Percentiles rank a stretch among this genome's conserved stretches.
Conservation (phyloP, 2,329 filamentous ascomycete genomes). For the Diaporthe ilicicola region DNA sequence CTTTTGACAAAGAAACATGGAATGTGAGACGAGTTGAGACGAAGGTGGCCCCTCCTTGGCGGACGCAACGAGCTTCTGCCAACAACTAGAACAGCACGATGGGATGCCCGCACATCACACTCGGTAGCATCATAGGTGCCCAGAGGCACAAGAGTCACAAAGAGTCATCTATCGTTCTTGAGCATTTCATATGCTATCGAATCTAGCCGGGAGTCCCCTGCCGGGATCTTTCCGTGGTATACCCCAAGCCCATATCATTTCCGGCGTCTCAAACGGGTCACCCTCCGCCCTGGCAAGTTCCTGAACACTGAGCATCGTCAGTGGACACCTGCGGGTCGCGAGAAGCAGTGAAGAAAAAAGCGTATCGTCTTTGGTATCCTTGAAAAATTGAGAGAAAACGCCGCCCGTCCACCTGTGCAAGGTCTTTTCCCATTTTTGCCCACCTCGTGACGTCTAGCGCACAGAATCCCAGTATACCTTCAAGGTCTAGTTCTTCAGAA, state of each 20-base stretch:
- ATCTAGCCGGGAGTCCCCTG: not conserved
- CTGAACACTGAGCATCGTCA: not conserved
- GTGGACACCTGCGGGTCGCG: too few relatives aligned
- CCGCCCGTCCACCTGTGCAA: constrained; percentile 3
- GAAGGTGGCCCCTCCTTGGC: not conserved
- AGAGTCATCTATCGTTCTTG: not conserved
- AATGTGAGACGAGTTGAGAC: too few relatives aligned
- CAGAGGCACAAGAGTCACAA: not conserved
- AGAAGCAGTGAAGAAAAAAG: not conserved
- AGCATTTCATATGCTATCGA: not conserved
- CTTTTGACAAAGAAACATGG: too few relatives aligned
- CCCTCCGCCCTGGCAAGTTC: not conserved
- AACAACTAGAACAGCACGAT: not conserved
- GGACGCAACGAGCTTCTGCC: not conserved
- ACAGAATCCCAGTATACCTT: not conserved
- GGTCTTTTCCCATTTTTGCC: not conserved
- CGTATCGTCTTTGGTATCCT: constrained; percentile 28
- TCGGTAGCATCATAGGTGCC: not conserved
- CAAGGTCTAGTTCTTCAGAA: constrained; percentile 14
- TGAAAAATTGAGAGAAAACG: not conserved
- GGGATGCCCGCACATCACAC: not conserved
- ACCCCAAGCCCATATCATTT: not conserved
- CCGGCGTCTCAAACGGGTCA: not conserved
- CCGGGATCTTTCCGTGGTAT: not conserved
- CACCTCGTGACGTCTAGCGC: not conserved